phyloP scores from a whole-genome alignment of 805 yeast genomes.

The Tetrapisispora fleetii region DNA sequence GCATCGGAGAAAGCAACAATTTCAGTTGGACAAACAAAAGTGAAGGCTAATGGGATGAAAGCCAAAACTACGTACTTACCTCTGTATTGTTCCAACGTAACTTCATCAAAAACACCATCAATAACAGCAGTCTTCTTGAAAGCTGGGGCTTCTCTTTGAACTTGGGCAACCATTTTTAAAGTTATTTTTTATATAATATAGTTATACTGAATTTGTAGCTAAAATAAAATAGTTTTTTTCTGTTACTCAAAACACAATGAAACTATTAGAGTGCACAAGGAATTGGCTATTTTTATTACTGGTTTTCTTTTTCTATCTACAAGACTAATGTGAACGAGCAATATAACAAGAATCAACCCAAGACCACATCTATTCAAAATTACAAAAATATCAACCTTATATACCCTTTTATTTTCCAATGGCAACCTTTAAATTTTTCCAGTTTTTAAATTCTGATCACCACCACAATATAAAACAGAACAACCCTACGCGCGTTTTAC shows the following conservation, averaged over 20 bases:
- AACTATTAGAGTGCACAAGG: not conserved
- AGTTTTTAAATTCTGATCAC: not conserved
- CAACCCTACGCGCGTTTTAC: too few species aligned
- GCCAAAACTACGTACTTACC: slow-evolving; percentile 98
- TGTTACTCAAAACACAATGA: not conserved
- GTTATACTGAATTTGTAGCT: too few species aligned
- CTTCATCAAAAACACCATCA: slow-evolving; percentile 92
- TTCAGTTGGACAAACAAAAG: slow-evolving; percentile 99
- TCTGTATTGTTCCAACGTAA: slow-evolving; percentile 87
- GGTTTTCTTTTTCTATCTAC: not conserved
- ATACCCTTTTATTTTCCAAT: not conserved
- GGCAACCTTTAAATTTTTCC: not conserved
- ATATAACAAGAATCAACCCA: too few species aligned
- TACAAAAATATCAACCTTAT: not conserved
- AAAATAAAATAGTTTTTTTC: too few species aligned
- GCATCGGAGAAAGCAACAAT: slow-evolving; percentile 98
- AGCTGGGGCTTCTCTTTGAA: slow-evolving; percentile 93
- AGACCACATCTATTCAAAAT: too few species aligned
- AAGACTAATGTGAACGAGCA: too few species aligned
- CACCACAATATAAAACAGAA: too few species aligned
- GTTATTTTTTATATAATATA: too few species aligned
- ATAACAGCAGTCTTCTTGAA: slow-evolving; percentile 96
- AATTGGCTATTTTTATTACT: not conserved
- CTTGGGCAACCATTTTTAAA: slow-evolving; percentile 69
- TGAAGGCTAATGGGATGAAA: slow-evolving; percentile 97